Base-by-base conservation (phyloP, 495 filamentous ascomycete species). In the Pseudomonodictys pantanalensis region DNA sequence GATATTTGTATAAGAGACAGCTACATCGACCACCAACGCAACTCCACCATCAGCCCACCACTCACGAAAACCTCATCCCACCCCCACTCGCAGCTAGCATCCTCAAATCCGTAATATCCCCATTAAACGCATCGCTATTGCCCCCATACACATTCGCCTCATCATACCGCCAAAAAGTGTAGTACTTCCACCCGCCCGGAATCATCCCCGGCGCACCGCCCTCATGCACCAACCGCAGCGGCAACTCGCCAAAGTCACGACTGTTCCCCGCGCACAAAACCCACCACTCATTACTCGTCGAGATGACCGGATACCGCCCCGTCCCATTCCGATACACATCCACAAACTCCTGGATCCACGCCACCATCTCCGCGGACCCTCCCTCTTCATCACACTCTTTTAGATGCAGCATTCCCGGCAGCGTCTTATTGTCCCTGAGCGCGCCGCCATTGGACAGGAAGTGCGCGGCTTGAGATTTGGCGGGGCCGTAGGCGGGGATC, bases 271-370 rank as follows among this genome's bases (percentile, higher is more conserved):
- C 86, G 66, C 84, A 87, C 28, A 44, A 43, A 12, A 62, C 70
- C 84, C 85, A 87, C 84, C 83, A 87, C 55, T 77, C 76, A 17
- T 79, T 76, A 20, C 78, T 84, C 22, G 77, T 78, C 61, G 86
- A 86, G 25, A 87, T 75, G 64, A 87, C 75, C 1, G 84, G 84
- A 51, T 81, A 83, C 1, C 80, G 73, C 3, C 75, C 71, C 2
- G 81, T 83, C 28, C 62, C 69, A 38, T 62, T 35, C 30, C 82
- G 72, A 47, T 87, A 87, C 2, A 75, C 78, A 33, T 81, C 70
- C 48, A 79, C 80, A 60, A 87, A 87, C 52, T 79, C 77, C 48
- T 71, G 64, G 71, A 87, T 79, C 83, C 83, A 87, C 20, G 72
- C 65, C 0, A 84, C 79, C 78, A 86, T 86, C n/a, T 66, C 72